Evolutionary conservation across 768 basidiomycete genomes (phyloP), one percentile per base, ranked within the genome.

Genomic region (Daedaleopsis sinensis): DNA sequence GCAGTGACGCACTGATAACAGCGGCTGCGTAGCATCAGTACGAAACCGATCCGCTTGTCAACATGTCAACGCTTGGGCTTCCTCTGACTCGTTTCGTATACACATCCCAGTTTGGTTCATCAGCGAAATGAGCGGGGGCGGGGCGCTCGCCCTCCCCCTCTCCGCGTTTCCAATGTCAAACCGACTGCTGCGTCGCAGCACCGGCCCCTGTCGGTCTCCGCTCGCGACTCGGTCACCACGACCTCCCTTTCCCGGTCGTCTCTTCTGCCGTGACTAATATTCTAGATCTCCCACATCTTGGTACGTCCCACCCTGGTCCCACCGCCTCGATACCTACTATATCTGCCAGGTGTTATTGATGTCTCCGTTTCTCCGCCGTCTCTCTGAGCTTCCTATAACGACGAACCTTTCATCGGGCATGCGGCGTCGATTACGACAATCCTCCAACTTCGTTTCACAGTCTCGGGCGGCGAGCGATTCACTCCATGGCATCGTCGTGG

Each of bases 41-140:
- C 21, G 47, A 49, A 21, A 21, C 47, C 47, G 47, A 49, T 49
- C 47, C 23, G 55, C 23, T 27, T 55, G 37, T 21, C 21, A 48
- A 8, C 18, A 15, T 55, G 37, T 21, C 21, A 48, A 8, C 18
- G 19, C 53, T 24, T 46, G 12, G 35, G 7, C 27, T 24, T 55
- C 42, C 49, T 51, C 51, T 62, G 61, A 62, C 61, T 62, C 51
- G 61, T 62, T 57, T 62, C 55, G 61, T 53, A 62, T 56, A 23
- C 50, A 46, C 46, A 12, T 23, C 55, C 60, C 36, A 47, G 24
- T 49, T 60, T 43, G 27, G 59, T 38, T 18, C 7, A 32, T 32
- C 7, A 7, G 27, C 27, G 27, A 32, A 32, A 32, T 19, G 36
- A 55, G 27, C 19, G 32, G 23, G 54, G 35, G 47, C 49, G 24